Conservation (phyloP, 306 rosid species). For the Crotalaria pallida region DNA sequence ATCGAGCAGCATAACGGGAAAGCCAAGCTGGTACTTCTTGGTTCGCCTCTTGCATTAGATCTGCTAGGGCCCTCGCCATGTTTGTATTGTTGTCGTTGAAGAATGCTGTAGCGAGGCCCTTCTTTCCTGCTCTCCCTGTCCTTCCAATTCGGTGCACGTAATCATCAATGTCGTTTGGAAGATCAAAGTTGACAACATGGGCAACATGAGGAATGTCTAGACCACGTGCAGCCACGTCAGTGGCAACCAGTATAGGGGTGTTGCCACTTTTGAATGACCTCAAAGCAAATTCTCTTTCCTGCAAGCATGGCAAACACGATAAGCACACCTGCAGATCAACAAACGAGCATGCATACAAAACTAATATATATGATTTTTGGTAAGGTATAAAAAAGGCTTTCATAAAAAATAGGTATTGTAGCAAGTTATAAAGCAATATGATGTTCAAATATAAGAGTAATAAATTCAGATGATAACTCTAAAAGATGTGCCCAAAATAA, state of each 20-base stretch:
- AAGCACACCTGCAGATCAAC: background rate
- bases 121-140: constrained; percentile 87
- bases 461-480: background rate
- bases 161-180: constrained; percentile 90
- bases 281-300: constrained; percentile 84
- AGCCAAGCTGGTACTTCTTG: constrained; percentile 93
- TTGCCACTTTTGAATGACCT: constrained; percentile 81
- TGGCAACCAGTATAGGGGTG: constrained; percentile 86
- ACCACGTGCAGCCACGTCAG: constrained; percentile 95
- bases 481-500: background rate
- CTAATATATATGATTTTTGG: too few species aligned
- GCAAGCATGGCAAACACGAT: constrained; percentile 27
- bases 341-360: background rate
- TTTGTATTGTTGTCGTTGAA: constrained; percentile 76
- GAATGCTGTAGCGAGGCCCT: constrained; percentile 86
- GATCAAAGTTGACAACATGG: constrained; percentile 87
- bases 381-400: too few species aligned
- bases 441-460: background rate
- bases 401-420: background rate
- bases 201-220: constrained; percentile 90
- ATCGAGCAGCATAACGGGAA: constrained; percentile 62
- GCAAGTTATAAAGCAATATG: background rate
- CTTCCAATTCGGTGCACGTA: constrained; percentile 92
- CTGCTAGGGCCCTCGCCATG: constrained; percentile 65
- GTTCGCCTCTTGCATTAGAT: constrained; percentile 81